Conservation (phyloP, 2,329 filamentous ascomycete genomes). For the Alternaria hordeiaustralica region DNA sequence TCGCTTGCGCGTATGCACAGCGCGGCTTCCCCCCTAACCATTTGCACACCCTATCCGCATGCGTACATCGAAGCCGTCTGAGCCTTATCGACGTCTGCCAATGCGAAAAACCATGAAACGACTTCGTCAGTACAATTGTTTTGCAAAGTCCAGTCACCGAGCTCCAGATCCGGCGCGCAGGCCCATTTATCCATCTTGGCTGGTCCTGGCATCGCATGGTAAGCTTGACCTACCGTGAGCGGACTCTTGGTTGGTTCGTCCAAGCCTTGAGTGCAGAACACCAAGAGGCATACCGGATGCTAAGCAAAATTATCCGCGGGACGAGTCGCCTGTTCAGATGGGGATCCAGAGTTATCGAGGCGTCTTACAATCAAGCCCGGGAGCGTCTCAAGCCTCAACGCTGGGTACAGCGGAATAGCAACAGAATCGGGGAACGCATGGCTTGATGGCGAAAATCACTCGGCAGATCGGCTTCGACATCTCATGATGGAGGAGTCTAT, state of each 20-base stretch:
- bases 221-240: constrained; percentile 7
- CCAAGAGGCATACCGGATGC: constrained; percentile 10
- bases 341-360: neutral
- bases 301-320: constrained; percentile 16
- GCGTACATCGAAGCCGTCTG: neutral
- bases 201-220: constrained; percentile 11
- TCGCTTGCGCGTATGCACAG: neutral
- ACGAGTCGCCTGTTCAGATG: constrained; percentile 14
- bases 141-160: neutral
- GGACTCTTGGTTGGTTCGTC: neutral
- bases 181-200: constrained; percentile 29
- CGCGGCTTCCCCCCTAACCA: neutral
- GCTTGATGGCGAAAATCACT: neutral
- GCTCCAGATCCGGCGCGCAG: constrained; percentile 12
- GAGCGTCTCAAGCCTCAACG: constrained; percentile 4
- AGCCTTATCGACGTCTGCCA: neutral
- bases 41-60: neutral
- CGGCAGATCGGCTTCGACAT: neutral
- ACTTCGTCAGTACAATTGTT: neutral
- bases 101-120: neutral
- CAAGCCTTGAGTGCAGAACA: neutral
- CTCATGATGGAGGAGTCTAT: neutral
- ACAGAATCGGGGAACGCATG: neutral
- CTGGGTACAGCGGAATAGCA: neutral
- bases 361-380: neutral